Evolutionary conservation across 768 basidiomycete species (phyloP), one percentile per base, ranked within the genome.

Genomic region (Tylopilus plumbeoviolaceoides): DNA sequence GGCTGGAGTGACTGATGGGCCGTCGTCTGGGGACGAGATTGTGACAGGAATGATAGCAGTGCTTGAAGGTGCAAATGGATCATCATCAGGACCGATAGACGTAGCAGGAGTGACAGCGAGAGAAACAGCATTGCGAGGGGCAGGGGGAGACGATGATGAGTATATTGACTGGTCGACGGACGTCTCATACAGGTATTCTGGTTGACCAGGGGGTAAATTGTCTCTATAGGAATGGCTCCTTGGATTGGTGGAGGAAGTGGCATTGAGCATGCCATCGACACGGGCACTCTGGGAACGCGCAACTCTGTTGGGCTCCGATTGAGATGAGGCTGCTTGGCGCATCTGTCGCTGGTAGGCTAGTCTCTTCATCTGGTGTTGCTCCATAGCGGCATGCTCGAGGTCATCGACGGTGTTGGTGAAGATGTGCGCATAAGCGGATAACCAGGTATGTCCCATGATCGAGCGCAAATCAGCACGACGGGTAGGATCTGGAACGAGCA

Each of bases 401-500:
- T 95, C 88, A 2, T 84, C 83, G 15, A 95, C 88, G 27, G 72
- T 74, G 58, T 78, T 82, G 17, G 80, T 77, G 70, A 98, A 95
- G 39, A 55, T 70, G 25, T 70, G 63, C 0, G 65, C 61, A 21
- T 65, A 64, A 4, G 83, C 77, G 1, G 74, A 72, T 21, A 98
- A 76, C 95, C 95, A 99, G 4, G 82, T 78, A 66, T 98, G 97
- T 12, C 70, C 74, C 91, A 95, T 97, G 59, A 99, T 85, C 1
- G 76, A 72, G 10, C 78, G 73, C 36, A 98, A 77, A 54, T 84
- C 84, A 42, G 89, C 89, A 41, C 95, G 85, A 28, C 80, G 79
- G 17, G 78, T 74, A 6, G 95, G 95, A 60, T 97, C 91, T 8
- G 95, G 91, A 4, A 98, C 94, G 52, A 98, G 87, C 95, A 98